phyloP scores from a whole-genome alignment of 495 filamentous ascomycete genomes.

The Daldinia bambusicola region DNA sequence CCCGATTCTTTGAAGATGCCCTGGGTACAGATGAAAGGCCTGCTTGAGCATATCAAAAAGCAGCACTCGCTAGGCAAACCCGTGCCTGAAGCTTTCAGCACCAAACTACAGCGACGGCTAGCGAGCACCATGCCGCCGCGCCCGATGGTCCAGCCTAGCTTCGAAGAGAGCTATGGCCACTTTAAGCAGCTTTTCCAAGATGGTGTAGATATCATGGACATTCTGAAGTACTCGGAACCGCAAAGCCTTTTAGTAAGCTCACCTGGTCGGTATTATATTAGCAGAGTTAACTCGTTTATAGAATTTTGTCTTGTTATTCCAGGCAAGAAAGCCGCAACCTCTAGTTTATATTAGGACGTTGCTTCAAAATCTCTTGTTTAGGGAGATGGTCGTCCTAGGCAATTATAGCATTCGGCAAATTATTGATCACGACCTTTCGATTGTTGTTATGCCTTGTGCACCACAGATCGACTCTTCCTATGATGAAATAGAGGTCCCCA shows the following conservation, averaged over 20 bases:
- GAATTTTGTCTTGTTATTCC: slow-evolving; percentile 76
- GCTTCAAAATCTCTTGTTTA: slow-evolving; percentile 79
- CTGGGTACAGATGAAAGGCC: slow-evolving; percentile 58
- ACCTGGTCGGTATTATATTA: slow-evolving; percentile 14
- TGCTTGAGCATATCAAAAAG: slow-evolving; percentile 63
- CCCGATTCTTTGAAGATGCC: slow-evolving; percentile 57
- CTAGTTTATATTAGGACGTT: slow-evolving; percentile 84
- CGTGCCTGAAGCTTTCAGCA: slow-evolving; percentile 82
- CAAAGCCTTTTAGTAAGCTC: slow-evolving; percentile 70
- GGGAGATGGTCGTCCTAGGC: slow-evolving; percentile 72
- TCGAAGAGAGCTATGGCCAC: slow-evolving; percentile 75
- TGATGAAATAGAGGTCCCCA: slow-evolving; percentile 78
- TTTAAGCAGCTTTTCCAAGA: slow-evolving; percentile 78
- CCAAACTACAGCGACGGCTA: slow-evolving; percentile 86
- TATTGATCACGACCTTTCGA: slow-evolving; percentile 80
- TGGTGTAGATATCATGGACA: slow-evolving; percentile 71
- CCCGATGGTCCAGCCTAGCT: slow-evolving; percentile 81
- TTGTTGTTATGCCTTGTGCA: slow-evolving; percentile 77
- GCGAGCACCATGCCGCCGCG: slow-evolving; percentile 93
- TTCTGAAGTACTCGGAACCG: slow-evolving; percentile 73
- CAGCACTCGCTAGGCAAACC: slow-evolving; percentile 70
- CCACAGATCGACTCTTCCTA: slow-evolving; percentile 76
- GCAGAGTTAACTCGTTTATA: slow-evolving; percentile 41
- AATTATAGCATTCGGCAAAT: slow-evolving; percentile 75
- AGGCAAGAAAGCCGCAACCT: slow-evolving; percentile 82